Evolutionary conservation across 78 protist species (phyloP).

Genomic region (slime mould (Dictyostelium discoideum)): DNA sequence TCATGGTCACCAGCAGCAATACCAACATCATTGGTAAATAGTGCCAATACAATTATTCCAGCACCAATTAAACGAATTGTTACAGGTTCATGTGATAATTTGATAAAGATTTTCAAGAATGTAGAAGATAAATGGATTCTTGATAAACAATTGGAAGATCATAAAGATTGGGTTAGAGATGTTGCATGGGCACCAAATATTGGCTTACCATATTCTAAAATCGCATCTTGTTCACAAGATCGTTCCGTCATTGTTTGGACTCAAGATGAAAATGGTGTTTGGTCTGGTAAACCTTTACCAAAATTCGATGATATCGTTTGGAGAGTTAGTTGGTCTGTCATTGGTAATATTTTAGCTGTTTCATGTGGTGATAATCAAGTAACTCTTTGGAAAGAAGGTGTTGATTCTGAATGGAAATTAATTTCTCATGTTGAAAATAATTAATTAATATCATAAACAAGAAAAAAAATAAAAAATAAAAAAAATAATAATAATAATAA

Average conservation of each 20-base stretch:
- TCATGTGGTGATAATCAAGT: slow-evolving; percentile 88
- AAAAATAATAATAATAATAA: background rate
- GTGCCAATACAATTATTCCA: slow-evolving; percentile 21
- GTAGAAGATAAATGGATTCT: slow-evolving; percentile 65
- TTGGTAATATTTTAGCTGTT: slow-evolving; percentile 93
- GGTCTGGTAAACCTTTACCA: slow-evolving; percentile 74
- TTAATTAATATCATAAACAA: background rate
- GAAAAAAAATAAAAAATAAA: background rate
- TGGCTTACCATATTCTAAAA: slow-evolving; percentile 69
- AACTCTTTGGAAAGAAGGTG: slow-evolving; percentile 81
- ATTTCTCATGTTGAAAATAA: slow-evolving; percentile 51
- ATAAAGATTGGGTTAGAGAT: slow-evolving; percentile 98
- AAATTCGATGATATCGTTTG: slow-evolving; percentile 88
- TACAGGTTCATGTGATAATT: slow-evolving; percentile 96
- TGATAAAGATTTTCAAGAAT: slow-evolving; percentile 91
- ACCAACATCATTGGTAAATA: slow-evolving; percentile 49
- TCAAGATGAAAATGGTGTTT: slow-evolving; percentile 60
- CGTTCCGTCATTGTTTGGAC: slow-evolving; percentile 89
- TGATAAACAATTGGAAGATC: slow-evolving; percentile 79
- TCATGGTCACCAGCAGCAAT: slow-evolving; percentile 93
- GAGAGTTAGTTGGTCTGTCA: slow-evolving; percentile 93
- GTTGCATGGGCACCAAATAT: slow-evolving; percentile 97
- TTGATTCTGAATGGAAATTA: slow-evolving; percentile 75
- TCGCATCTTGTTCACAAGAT: slow-evolving; percentile 96
- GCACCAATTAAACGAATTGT: slow-evolving; percentile 86